These are phyloP conservation scores for Stentor roeselii DNA, from an alignment of 73 alveolate genomes.

Conservation along the genomic window DNA sequence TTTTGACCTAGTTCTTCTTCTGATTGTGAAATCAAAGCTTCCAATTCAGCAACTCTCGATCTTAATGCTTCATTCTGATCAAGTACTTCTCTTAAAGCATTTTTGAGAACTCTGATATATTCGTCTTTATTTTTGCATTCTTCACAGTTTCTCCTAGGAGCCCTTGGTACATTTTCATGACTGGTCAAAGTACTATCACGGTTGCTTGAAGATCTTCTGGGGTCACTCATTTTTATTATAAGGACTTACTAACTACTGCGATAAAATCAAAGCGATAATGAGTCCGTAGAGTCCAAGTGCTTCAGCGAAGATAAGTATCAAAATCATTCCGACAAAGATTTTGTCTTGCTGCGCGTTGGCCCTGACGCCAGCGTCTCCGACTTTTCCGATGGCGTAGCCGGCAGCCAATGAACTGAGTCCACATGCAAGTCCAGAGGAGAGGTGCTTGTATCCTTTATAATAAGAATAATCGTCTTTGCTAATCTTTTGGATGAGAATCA, in stretches of 20 bases:
- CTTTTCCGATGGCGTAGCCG: constrained; percentile 90
- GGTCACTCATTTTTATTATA: not conserved
- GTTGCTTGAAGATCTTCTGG: not conserved
- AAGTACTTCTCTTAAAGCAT: constrained; percentile 26
- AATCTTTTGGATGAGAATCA: constrained; percentile 52
- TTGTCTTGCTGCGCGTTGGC: constrained; percentile 58
- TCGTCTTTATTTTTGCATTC: not conserved
- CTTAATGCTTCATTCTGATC: constrained; percentile 29
- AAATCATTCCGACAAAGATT: constrained; percentile 84
- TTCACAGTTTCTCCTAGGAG: constrained; percentile 1
- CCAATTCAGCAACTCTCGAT: constrained; percentile 2
- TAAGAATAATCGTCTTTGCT: constrained; percentile 23
- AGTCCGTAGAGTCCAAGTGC: constrained; percentile 89
- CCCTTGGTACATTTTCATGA: not conserved
- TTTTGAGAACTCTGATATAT: not conserved
- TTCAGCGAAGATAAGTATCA: constrained; percentile 88
- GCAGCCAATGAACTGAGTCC: constrained; percentile 92
- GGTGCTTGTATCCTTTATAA: constrained; percentile 55
- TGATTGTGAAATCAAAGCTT: not conserved
- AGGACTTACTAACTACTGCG: constrained; percentile 40
- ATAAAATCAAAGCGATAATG: constrained; percentile 75
- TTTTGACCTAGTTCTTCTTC: constrained; percentile 25
- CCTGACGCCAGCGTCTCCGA: constrained; percentile 84
- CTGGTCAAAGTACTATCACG: not conserved
- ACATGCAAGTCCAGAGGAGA: constrained; percentile 78